Evolutionary conservation across 2,329 filamentous ascomycete species (phyloP), one percentile per base, ranked within the genome.

Genomic region (Aspergillus bombycis): DNA sequence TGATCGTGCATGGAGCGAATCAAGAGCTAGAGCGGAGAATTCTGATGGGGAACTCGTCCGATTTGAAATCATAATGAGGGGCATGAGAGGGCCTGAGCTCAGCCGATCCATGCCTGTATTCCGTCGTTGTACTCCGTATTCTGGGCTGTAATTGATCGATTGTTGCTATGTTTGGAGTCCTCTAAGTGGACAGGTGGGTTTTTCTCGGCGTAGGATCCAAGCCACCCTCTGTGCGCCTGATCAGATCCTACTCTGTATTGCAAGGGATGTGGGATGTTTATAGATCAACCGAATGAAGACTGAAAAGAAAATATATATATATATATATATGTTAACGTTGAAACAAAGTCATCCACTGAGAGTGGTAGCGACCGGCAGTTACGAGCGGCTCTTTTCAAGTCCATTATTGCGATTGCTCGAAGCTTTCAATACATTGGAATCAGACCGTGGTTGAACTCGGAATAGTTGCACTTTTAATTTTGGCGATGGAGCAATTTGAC

Each of bases 401-500:
- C 52, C 32, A 38, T 38, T 38, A 38, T 23, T 55, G 11, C 12
- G n/a, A 55, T 5, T 55, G 21, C n/a, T 55, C 14, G 30, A 38
- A 26, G n/a, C 21, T 55, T 55, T 28, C 32, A 55, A 38, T 16
- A 19, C 32, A 6, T 38, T 55, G 32, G 32, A 12, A 38, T 38
- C 50, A 55, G 30, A 38, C 21, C 30, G 32, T 54, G 52, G 19
- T 21, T 36, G 52, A 12, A 36, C 36, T n/a, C 12, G 50, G 50
- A 34, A 53, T 53, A 53, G 52, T 12, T 6, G 28, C 36, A 26
- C 36, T 23, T 55, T 55, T 55, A 26, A 38, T 55, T 55, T 36
- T n/a, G 52, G 30, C 14, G 52, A 55, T 38, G 52, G 32, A 55
- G 52, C n/a, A 26, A 55, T 55, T 10, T 55, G 52, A 55, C 32